Evolutionary conservation across 768 basidiomycete genomes (phyloP).

Genomic region (Suillus subalutaceus): DNA sequence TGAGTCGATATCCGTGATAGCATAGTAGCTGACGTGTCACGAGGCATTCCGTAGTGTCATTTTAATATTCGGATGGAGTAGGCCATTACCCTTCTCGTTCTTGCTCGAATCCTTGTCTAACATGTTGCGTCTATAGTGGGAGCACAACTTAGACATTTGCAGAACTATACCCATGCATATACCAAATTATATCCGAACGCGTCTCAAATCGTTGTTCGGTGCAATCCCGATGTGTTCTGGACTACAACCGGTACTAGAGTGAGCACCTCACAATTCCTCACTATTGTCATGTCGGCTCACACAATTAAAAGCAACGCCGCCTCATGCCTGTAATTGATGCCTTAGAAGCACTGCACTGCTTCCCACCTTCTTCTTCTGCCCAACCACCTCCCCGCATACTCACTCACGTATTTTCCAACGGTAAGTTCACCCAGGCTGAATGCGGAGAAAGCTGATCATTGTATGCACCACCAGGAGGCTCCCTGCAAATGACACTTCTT

Average conservation of each 20-base stretch:
- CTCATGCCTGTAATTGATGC: slow-evolving; percentile 27
- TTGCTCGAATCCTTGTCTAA: background rate
- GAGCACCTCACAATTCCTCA: background rate
- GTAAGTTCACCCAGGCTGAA: slow-evolving; percentile 15
- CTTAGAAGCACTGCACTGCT: slow-evolving; percentile 26
- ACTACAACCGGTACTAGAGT: slow-evolving; percentile 19
- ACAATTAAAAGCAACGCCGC: slow-evolving; percentile 16
- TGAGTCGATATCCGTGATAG: slow-evolving; percentile 15
- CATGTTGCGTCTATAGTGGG: slow-evolving; percentile 23
- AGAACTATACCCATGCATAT: slow-evolving; percentile 28
- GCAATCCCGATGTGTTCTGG: slow-evolving; percentile 24
- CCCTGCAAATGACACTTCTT: slow-evolving; percentile 22
- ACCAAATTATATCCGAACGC: slow-evolving; percentile 28
- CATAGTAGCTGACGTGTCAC: slow-evolving; percentile 6
- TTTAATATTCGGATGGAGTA: slow-evolving; percentile 34
- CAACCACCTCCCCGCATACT: slow-evolving; percentile 25
- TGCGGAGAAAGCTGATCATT: background rate
- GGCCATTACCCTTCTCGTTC: slow-evolving; percentile 1
- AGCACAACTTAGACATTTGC: slow-evolving; percentile 27
- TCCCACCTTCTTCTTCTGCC: slow-evolving; percentile 11
- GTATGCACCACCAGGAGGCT: slow-evolving; percentile 23
- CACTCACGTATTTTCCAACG: slow-evolving; percentile 33
- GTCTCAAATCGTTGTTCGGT: slow-evolving; percentile 31
- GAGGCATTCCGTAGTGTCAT: slow-evolving; percentile 22
- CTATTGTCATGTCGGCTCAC: slow-evolving; percentile 3